Conservation (phyloP, 2,329 filamentous ascomycete genomes). For the Cytospora leucostoma region DNA sequence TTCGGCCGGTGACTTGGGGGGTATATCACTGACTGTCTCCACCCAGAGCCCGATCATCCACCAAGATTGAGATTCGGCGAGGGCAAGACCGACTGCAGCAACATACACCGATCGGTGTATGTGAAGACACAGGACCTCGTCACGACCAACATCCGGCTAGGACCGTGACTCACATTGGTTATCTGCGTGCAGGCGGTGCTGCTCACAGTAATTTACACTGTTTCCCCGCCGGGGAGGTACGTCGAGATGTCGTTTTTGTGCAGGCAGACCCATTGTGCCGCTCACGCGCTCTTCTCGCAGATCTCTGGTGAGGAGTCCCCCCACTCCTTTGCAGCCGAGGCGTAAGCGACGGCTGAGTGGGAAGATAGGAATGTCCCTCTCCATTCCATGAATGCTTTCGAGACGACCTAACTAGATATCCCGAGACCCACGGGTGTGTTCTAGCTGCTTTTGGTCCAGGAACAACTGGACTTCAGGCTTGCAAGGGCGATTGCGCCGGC, state of each 20-base stretch:
- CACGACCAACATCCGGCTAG: not conserved
- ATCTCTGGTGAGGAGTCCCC: constrained; percentile 14
- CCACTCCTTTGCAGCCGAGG: not conserved
- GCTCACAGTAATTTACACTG: constrained; percentile 34
- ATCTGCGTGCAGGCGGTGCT: constrained; percentile 31
- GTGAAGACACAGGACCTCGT: constrained; percentile 22
- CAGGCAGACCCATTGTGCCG: constrained; percentile 32
- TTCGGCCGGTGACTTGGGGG: not conserved
- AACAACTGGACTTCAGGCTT: not conserved
- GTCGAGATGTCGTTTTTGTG: constrained; percentile 38
- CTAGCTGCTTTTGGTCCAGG: not conserved
- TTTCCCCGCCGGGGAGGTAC: constrained; percentile 37
- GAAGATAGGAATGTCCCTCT: not conserved
- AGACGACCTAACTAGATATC: not conserved
- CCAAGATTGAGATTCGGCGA: constrained; percentile 26
- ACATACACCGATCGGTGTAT: constrained; percentile 37
- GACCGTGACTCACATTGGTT: constrained; percentile 15
- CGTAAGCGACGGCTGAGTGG: not conserved
- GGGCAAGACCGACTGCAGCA: constrained; percentile 31
- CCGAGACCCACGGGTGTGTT: not conserved
- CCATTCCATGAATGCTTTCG: not conserved
- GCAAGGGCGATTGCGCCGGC: not conserved
- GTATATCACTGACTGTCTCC: not conserved
- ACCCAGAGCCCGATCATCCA: constrained; percentile 30
- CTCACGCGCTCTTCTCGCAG: constrained; percentile 4